phyloP scores from a whole-genome alignment of 306 rosid species.

The Cucurbita maxima region DNA sequence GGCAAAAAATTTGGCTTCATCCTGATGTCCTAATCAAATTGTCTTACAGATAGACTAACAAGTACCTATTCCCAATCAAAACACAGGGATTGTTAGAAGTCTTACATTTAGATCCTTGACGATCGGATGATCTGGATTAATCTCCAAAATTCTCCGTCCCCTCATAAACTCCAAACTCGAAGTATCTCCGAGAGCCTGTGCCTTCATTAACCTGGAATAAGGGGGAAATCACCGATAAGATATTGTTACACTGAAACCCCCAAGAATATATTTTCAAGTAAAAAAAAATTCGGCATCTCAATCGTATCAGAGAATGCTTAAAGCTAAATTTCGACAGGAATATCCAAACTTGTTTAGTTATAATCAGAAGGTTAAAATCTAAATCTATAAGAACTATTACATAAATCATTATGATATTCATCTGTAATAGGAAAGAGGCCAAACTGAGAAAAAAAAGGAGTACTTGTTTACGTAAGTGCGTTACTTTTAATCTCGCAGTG shows the following conservation, averaged over 20 bases:
- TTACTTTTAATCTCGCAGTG: neutral
- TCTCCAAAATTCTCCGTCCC: slow-evolving; percentile 94
- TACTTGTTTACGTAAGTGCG: neutral
- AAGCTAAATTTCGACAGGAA: neutral
- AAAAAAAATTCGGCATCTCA: neutral
- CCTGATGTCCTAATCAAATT: neutral
- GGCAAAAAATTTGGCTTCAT: no score
- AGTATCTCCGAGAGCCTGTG: slow-evolving; percentile 93
- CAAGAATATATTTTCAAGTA: neutral
- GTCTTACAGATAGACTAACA: neutral
- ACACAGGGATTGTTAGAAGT: neutral
- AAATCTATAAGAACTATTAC: neutral
- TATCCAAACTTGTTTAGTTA: no score
- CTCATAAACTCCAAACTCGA: slow-evolving; percentile 96
- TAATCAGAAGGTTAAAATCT: neutral
- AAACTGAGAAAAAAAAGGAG: neutral
- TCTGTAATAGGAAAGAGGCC: neutral
- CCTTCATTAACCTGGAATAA: slow-evolving; percentile 83
- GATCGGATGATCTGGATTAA: slow-evolving; percentile 88
- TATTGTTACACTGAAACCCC: neutral
- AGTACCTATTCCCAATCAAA: neutral
- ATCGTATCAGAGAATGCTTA: neutral
- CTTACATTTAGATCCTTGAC: slow-evolving; percentile 77
- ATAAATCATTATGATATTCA: neutral
- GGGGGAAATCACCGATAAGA: neutral